Evolutionary conservation across 2,329 filamentous ascomycete species (phyloP), one percentile per base, ranked within the genome.

Genomic region (Beauveria australis): DNA sequence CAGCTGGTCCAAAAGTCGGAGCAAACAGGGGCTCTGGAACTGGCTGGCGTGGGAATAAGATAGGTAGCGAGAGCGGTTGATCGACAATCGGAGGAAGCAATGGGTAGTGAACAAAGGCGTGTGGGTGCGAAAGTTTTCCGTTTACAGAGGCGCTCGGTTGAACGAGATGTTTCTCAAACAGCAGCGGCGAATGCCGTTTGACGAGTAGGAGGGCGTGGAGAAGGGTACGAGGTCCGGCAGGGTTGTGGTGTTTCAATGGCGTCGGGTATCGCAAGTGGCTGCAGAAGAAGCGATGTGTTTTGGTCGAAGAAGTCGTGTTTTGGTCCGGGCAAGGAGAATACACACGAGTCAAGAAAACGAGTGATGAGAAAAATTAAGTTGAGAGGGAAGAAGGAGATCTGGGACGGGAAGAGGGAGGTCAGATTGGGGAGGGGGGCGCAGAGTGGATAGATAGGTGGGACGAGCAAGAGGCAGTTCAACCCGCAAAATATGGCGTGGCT

Each of bases 401-500:
- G 8, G 47, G 47, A 52, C 37, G 47, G 56, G 56, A 59, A 52
- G 56, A 59, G 56, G 48, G 56, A 57, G 55, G 56, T 52, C 56
- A 59, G 56, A 59, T 59, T 59, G 47, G 30, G 30, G 22, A 28
- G 55, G 47, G 40, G 33, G 40, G 52, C 40, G 22, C 40, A 30
- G 52, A 59, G 56, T 52, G 47, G n/a, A n/a, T n/a, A n/a, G 56
- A 52, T 44, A 52, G 40, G 56, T 59, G 56, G 56, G 56, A 59
- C 56, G 47, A 59, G 56, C 28, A 18, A 51, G 56, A 48, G 44
- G 47, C 37, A 52, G 56, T 41, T 49, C 28, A 47, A 49, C 54
- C 54, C 44, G 54, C 54, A 58, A 58, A 58, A 58, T 41, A 58
- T 46, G 54, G 54, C 54, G 54, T 58, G 54, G 54, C 54, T 49